Base-by-base conservation (phyloP, 2,329 filamentous ascomycete genomes). In the Cordyceps militaris region DNA sequence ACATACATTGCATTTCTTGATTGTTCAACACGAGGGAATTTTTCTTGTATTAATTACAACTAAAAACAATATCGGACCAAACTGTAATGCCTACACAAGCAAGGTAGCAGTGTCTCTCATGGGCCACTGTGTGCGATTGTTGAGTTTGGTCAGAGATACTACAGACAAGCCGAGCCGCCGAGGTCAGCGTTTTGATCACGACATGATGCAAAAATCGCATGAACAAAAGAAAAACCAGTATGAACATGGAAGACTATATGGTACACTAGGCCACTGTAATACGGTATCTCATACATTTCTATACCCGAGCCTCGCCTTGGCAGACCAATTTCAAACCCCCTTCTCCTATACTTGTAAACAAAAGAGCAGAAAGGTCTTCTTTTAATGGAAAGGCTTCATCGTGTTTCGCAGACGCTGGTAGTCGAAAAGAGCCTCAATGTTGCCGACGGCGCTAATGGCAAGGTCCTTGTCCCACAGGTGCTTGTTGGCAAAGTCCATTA, bases 391-490 rank as follows among this genome's bases (percentile, higher is more conserved):
- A 80, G 91, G 86, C 80, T 85, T 91, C 88, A 94, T 94, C 73
- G 94, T 91, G 74, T 84, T 86, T 73, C 91, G 82, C 69, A 90
- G 81, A 71, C 87, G 79, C 73, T 87, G 80, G 79, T 94, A 95
- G 74, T 93, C 84, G 61, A 88, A 81, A 59, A 87, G 74, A 71
- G 86, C 93, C 83, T 97, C 94, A 70, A 97, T 91, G 77, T 85
- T 87, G 65, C 94, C 94, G 64, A 97, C 89, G 34, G 93, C 94
- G 72, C 87, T 92, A 73, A 99, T 83, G 69, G 94, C 94, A 68
- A 99, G 80, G 73, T 99, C 94, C 77, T 93, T 88, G 78, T 99
- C 94, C 94, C 94, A 99, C 61, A 99, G 79, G 79, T 94, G 96
- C 76, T 86, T 85, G 81, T 89, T 88, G 69, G 93, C 93, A 72